Base-by-base conservation (phyloP, 179 eudicot species). In the Sideroxylon spinosum region DNA sequence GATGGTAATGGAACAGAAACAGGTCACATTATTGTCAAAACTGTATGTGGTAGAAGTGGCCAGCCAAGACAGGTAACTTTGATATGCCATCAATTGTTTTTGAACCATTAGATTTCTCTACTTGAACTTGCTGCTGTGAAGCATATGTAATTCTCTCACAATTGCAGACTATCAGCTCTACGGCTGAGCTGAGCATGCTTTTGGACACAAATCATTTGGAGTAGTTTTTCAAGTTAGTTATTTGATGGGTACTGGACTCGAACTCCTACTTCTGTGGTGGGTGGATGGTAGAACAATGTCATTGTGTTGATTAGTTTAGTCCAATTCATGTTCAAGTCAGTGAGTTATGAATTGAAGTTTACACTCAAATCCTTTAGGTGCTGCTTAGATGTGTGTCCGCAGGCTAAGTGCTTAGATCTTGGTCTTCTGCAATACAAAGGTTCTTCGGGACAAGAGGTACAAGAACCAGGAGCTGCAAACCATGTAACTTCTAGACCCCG, bases 381-480 rank as follows among this genome's bases (percentile, higher is more conserved):
- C n/a, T 78, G 77, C 75, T 29, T 16, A 26, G 57, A 73, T 73
- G 68, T 74, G 28, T n/a, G 3, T 62, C 22, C 29, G 20, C 76
- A 91, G 93, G 96, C 91, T 60, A 89, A 87, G 81, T 91, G 93
- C 82, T 81, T 86, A 78, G 95, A 91, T 74, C 87, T 91, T 0
- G 96, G 96, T 44, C 92, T 52, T 91, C 88, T 59, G 91, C 93
- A 22, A 90, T 91, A 29, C 90, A 91, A 92, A 92, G 83, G 94
- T 90, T 69, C 91, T 92, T 69, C 92, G 90, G 67, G 94, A 92
- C 85, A 92, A 90, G 87, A 82, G 97, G 80, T 92, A 90, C 89
- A 92, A 90, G 86, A 92, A 92, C 80, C 82, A 92, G 57, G 97
- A 92, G 86, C 84, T 92, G 64, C 97, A 90, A 80, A 91, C 91